Conservation (phyloP, 2,329 filamentous ascomycete species). For the Xylariaceae sp. region DNA sequence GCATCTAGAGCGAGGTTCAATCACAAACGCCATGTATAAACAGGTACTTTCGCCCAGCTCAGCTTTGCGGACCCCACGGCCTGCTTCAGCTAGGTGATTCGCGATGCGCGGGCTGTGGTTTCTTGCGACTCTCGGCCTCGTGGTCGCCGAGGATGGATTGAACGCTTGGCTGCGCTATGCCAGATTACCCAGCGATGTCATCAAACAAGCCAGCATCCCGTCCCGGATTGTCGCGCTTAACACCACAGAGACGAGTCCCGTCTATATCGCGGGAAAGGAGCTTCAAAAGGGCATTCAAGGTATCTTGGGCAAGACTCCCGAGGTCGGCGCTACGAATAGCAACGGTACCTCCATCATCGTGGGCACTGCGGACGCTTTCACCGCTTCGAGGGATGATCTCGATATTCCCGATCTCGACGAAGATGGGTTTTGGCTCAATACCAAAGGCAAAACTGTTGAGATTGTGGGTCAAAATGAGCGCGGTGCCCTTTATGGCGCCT, state of each 20-base stretch:
- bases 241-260: slow-evolving; percentile 46
- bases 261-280: slow-evolving; percentile 56
- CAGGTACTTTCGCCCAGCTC: background rate
- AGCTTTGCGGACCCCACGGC: background rate
- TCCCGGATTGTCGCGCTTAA: slow-evolving; percentile 50
- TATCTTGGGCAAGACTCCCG: slow-evolving; percentile 49
- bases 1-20: background rate
- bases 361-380: slow-evolving; percentile 43
- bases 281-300: slow-evolving; percentile 52
- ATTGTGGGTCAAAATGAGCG: slow-evolving; percentile 64
- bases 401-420: slow-evolving; percentile 39
- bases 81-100: background rate
- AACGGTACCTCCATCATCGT: slow-evolving; percentile 38
- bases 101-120: slow-evolving; percentile 27
- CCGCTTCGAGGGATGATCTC: slow-evolving; percentile 28
- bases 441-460: slow-evolving; percentile 39
- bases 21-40: background rate
- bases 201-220: slow-evolving; percentile 38
- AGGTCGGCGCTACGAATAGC: slow-evolving; percentile 19
- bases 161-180: slow-evolving; percentile 64
- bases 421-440: slow-evolving; percentile 60
- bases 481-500: slow-evolving; percentile 64
- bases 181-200: slow-evolving; percentile 35
- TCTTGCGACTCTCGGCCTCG: slow-evolving; percentile 30
- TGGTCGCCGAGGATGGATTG: slow-evolving; percentile 54